Evolutionary conservation across 1,284 basidiomycete species (phyloP).

Genomic region (Papiliotrema fonsecae): DNA sequence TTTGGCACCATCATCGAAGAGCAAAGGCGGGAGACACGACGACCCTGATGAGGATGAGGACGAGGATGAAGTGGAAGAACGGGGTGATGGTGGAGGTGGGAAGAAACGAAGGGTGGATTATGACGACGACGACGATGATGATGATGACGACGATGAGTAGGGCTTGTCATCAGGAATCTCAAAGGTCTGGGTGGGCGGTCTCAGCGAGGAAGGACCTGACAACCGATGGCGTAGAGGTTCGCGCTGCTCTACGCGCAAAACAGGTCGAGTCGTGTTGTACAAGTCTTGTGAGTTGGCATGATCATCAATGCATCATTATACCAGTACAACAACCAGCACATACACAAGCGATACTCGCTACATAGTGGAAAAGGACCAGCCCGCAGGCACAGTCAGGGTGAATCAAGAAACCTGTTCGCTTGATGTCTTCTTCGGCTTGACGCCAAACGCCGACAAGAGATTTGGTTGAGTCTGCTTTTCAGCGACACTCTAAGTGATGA

Average conservation of each 20-base stretch:
- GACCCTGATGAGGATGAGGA: constrained; percentile 37
- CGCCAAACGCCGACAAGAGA: constrained; percentile 31
- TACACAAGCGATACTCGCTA: neutral
- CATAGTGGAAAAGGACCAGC: neutral
- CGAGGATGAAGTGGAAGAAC: constrained; percentile 50
- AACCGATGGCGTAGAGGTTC: too few relatives aligned
- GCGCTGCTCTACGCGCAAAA: too few relatives aligned
- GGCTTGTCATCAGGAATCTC: neutral
- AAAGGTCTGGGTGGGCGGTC: too few relatives aligned
- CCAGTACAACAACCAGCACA: neutral
- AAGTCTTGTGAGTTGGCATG: neutral
- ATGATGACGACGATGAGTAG: constrained; percentile 8
- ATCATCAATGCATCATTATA: neutral
- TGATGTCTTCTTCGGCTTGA: constrained; percentile 17
- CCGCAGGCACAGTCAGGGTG: too few relatives aligned
- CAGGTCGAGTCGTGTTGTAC: too few relatives aligned
- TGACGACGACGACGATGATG: constrained; percentile 25
- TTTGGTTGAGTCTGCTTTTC: constrained; percentile 2
- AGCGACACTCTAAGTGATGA: neutral
- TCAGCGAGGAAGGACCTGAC: too few relatives aligned
- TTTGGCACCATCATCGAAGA: neutral
- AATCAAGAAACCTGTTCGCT: too few relatives aligned
- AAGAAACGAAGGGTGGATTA: constrained; percentile 23
- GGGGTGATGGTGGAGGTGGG: constrained; percentile 3
- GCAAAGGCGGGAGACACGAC: constrained; percentile 6